Evolutionary conservation across 805 yeast species (phyloP), one percentile per base, ranked within the genome.

Genomic region (Spathaspora sp.): DNA sequence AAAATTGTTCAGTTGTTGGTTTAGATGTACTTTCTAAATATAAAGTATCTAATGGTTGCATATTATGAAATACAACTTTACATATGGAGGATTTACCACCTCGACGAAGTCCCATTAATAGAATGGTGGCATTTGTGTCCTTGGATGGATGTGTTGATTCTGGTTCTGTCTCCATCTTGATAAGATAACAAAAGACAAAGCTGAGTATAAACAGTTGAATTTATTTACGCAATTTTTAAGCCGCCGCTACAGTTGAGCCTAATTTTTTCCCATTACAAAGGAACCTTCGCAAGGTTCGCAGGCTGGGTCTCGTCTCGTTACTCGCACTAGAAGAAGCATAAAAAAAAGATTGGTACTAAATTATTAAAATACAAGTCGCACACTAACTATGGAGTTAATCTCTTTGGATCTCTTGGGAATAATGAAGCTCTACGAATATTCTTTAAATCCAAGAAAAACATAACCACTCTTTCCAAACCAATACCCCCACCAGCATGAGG

Each of bases 401-500:
- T 86, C 71, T 76, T 86, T 59, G 99, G 99, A 73, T 94, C 99
- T 78, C 99, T 88, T 68, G 99, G 99, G 94, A 94, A 94, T 68
- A 93, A 76, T 11, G 97, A 87, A n/a, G 99, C 97, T 69, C 99
- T 86, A 75, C 99, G 87, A 61, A 94, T 94, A 77, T 94, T 94
- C 79, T 93, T 93, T 78, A 94, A 81, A 66, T 91, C 99, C 69
- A 94, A 81, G 85, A 81, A 94, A 82, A 94, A 94, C 99, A 94
- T 94, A 57, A 94, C 90, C 35, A 94, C 99, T 78, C 99, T 89
- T 77, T 94, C 99, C 60, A 94, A 77, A 65, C 99, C 99, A 68
- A 94, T 94, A 73, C 99, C 99, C 77, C 99, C 99, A 70, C 99
- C 99, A 35, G 97, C 99, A 65, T 94, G 99, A 47, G 99, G 99